Conservation (phyloP, 371 early-diverging fungal genomes). For the Capillidium rhysosporum region DNA sequence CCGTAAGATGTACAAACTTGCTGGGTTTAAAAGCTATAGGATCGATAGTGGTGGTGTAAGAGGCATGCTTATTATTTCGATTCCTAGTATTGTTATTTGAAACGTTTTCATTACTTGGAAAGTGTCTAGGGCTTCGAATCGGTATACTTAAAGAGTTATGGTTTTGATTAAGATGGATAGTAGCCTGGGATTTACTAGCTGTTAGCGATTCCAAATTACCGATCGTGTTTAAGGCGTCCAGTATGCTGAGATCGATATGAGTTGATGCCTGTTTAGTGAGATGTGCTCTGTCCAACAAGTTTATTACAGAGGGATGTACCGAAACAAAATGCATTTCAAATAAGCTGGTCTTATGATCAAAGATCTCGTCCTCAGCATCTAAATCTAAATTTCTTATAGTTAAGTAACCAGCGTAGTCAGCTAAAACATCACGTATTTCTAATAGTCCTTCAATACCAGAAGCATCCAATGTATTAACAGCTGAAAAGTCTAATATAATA, state of each 20-base stretch:
- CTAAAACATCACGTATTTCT: slow-evolving; percentile 26
- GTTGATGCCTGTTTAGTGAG: slow-evolving; percentile 17
- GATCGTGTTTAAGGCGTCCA: too few relatives aligned
- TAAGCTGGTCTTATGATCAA: slow-evolving; percentile 6
- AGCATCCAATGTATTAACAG: slow-evolving; percentile 57
- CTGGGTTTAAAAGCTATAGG: neutral
- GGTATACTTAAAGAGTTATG: neutral
- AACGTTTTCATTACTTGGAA: neutral
- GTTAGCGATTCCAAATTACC: slow-evolving; percentile 6
- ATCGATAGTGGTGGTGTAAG: neutral
- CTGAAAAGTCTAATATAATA: slow-evolving; percentile 52
- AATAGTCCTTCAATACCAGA: slow-evolving; percentile 52
- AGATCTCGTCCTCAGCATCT: neutral
- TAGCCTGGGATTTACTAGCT: too few relatives aligned
- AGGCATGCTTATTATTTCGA: too few relatives aligned
- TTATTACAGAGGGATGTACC: slow-evolving; percentile 12
- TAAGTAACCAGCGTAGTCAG: slow-evolving; percentile 20
- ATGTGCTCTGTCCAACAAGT: slow-evolving; percentile 14
- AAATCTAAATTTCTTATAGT: neutral
- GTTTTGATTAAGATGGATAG: slow-evolving; percentile 10
- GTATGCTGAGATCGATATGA: too few relatives aligned
- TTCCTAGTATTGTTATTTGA: too few relatives aligned
- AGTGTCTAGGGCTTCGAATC: neutral
- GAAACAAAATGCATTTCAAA: slow-evolving; percentile 16
- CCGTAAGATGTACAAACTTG: slow-evolving; percentile 3